A percentile compares a stretch with the other conserved stretches of the same genome.
phyloP scores from a whole-genome alignment of 371 early-diverging fungal species.

The Apophysomyces elegans region DNA sequence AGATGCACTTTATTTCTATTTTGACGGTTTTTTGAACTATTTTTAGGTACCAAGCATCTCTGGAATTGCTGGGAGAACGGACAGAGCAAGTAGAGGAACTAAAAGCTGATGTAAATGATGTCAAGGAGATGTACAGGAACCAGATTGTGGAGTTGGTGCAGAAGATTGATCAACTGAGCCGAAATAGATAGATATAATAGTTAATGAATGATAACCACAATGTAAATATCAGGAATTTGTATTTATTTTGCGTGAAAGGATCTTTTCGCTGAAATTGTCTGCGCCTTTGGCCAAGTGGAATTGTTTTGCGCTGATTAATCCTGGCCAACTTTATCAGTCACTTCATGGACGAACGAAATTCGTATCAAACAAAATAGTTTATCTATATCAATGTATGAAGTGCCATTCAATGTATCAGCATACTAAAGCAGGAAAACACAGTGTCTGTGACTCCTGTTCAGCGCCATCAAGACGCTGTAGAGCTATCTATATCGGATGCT shows the following conservation, averaged over 20 bases:
- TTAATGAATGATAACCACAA: too few relatives aligned
- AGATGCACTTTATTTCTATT: constrained; percentile 10
- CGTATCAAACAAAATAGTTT: constrained; percentile 8
- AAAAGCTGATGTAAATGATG: constrained; percentile 79
- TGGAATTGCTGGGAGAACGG: constrained; percentile 89
- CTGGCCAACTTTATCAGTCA: too few relatives aligned
- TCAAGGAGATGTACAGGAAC: constrained; percentile 75
- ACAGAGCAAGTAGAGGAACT: constrained; percentile 88
- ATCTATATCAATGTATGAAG: not conserved
- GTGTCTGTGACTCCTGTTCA: too few relatives aligned
- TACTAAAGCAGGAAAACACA: too few relatives aligned
- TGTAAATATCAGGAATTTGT: too few relatives aligned
- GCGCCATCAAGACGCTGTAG: too few relatives aligned
- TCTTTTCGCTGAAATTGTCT: too few relatives aligned
- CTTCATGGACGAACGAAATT: not conserved
- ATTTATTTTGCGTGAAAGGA: too few relatives aligned
- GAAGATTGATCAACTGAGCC: constrained; percentile 40
- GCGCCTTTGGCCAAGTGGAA: too few relatives aligned
- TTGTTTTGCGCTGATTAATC: too few relatives aligned
- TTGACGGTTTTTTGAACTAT: constrained; percentile 20
- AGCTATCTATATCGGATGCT: too few relatives aligned
- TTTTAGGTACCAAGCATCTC: constrained; percentile 71
- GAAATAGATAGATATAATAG: not conserved
- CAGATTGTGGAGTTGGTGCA: constrained; percentile 77
- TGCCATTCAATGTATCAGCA: not conserved